Conservation (phyloP, 305 asterid species). For the Fraxinus greggii region DNA sequence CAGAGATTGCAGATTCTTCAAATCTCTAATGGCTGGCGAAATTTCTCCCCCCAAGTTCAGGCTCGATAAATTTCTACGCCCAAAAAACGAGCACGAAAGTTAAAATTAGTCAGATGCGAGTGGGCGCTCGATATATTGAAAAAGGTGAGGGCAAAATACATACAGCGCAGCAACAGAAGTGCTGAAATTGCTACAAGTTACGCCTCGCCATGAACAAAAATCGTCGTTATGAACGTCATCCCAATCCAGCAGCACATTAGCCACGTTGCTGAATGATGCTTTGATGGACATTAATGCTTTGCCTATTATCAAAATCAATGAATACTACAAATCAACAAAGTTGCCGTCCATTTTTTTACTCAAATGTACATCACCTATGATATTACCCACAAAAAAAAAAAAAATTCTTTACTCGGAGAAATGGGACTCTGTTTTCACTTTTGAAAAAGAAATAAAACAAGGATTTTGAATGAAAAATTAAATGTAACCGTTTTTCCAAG, state of each 20-base stretch:
- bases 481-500: background rate
- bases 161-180: slow-evolving; percentile 80
- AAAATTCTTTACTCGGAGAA: background rate
- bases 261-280: slow-evolving; percentile 82
- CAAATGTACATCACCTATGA: background rate
- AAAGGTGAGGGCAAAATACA: slow-evolving; percentile 18
- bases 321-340: background rate
- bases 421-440: background rate
- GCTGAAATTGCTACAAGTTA: slow-evolving; percentile 69
- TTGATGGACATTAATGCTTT: slow-evolving; percentile 79
- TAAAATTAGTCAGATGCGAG: background rate
- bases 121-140: background rate
- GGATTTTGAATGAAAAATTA: background rate
- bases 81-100: background rate
- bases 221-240: slow-evolving; percentile 72
- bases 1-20: slow-evolving; percentile 64
- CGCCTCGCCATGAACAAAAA: slow-evolving; percentile 93
- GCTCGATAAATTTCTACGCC: slow-evolving; percentile 74
- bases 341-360: background rate
- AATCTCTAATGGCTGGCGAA: slow-evolving; percentile 80
- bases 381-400: background rate
- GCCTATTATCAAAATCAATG: slow-evolving; percentile 39
- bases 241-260: slow-evolving; percentile 82
- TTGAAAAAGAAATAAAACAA: background rate
- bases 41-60: slow-evolving; percentile 90